These are phyloP conservation scores for Sanghuangporus sanghuang DNA, from an alignment of 1,284 basidiomycete species.

Conservation along the genomic window DNA sequence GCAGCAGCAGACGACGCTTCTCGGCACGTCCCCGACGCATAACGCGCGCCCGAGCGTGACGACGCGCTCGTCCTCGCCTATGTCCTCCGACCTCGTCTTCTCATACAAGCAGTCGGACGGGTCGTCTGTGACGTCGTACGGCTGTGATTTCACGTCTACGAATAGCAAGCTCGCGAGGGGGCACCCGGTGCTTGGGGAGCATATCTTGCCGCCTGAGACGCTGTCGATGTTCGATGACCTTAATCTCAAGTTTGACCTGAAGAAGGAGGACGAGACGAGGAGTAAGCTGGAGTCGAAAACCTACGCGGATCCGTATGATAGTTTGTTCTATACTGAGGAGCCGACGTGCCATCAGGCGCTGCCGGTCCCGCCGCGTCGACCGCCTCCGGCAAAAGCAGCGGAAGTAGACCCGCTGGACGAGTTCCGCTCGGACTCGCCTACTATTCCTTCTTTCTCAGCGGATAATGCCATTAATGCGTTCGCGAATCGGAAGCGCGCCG, in stretches of 20 bases:
- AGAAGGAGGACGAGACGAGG: neutral
- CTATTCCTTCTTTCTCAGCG: conserved; percentile 30
- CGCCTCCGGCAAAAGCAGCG: conserved; percentile 20
- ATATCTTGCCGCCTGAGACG: conserved; percentile 50
- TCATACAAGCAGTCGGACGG: conserved; percentile 45
- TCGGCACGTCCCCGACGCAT: conserved; percentile 18
- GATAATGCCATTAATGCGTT: conserved; percentile 29
- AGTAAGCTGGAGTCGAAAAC: neutral
- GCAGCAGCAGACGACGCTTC: neutral
- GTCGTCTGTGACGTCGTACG: conserved; percentile 55
- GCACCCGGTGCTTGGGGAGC: conserved; percentile 27
- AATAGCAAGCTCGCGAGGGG: neutral
- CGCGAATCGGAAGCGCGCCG: conserved; percentile 8
- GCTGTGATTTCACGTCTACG: neutral
- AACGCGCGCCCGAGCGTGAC: conserved; percentile 34
- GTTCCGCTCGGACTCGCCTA: conserved; percentile 23
- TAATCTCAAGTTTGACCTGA: neutral
- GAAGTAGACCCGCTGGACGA: neutral
- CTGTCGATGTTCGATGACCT: conserved; percentile 27
- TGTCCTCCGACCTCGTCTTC: conserved; percentile 50
- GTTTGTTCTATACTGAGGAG: conserved; percentile 9
- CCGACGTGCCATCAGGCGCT: conserved; percentile 22
- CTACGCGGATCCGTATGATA: neutral
- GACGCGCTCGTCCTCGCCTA: conserved; percentile 51
- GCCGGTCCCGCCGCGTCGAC: conserved; percentile 30